Evolutionary conservation across 2,329 filamentous ascomycete species (phyloP).

Genomic region (Sclerotinia borealis): DNA sequence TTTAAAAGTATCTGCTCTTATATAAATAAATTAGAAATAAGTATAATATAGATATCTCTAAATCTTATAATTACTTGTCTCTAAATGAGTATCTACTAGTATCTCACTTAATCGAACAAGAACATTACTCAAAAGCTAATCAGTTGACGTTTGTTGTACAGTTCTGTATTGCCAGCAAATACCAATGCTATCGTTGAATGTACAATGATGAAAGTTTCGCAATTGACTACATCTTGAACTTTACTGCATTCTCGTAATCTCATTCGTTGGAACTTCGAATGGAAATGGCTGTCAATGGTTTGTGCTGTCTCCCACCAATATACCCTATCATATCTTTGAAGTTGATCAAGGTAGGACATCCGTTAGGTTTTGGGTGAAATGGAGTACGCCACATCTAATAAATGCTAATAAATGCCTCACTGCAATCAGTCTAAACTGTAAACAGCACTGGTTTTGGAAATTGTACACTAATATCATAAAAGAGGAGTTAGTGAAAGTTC

Average conservation of each 20-base stretch:
- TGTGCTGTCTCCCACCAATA: background rate
- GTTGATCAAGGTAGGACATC: background rate
- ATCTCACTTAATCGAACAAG: background rate
- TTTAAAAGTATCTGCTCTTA: background rate
- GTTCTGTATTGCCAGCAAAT: background rate
- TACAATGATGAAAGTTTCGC: constrained; percentile 1
- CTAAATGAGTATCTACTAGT: background rate
- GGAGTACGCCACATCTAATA: too few species aligned
- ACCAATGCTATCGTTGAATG: background rate
- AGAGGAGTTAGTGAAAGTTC: too few species aligned
- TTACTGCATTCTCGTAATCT: too few species aligned
- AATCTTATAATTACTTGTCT: background rate
- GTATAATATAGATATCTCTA: background rate
- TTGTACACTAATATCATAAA: too few species aligned
- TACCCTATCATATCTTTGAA: background rate
- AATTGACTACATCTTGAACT: background rate
- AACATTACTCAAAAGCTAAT: background rate
- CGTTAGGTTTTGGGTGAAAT: too few species aligned
- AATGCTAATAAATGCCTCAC: background rate
- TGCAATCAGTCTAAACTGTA: background rate
- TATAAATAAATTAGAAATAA: background rate
- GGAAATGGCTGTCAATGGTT: background rate
- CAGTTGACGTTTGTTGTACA: constrained; percentile 4
- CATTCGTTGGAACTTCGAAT: constrained; percentile 3
- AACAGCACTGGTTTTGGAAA: too few species aligned